These are phyloP conservation scores for Coelastrella sp. DNA, from an alignment of 139 green algal species.

Conservation along the genomic window DNA sequence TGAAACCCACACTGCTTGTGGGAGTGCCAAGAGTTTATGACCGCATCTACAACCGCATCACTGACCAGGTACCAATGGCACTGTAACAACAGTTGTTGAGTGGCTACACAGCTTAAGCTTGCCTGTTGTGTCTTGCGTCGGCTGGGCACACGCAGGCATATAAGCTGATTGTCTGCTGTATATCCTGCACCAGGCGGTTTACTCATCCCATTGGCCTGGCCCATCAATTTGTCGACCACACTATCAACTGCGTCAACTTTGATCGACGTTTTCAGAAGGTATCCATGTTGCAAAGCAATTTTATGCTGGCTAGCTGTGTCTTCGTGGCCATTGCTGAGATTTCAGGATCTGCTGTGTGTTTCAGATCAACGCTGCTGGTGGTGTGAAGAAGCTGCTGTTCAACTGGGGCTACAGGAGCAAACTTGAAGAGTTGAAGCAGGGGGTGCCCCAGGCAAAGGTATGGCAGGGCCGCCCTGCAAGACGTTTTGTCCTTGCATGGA, in stretches of 20 bases:
- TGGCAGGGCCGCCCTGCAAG: neutral
- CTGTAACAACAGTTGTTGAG: neutral
- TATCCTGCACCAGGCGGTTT: too few relatives aligned
- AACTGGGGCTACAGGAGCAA: slow-evolving; percentile 83
- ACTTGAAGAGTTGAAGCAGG: slow-evolving; percentile 76
- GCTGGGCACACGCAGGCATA: too few relatives aligned
- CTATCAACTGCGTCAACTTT: too few relatives aligned
- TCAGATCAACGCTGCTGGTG: slow-evolving; percentile 58
- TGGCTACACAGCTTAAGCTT: neutral
- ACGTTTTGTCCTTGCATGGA: too few relatives aligned
- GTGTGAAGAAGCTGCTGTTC: slow-evolving; percentile 75
- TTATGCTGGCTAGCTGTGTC: too few relatives aligned
- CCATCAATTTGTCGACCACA: too few relatives aligned
- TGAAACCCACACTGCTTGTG: slow-evolving; percentile 92
- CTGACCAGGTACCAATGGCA: slow-evolving; percentile 42
- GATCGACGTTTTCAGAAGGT: neutral
- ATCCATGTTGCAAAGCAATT: neutral
- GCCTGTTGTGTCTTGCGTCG: too few relatives aligned
- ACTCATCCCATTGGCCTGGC: too few relatives aligned
- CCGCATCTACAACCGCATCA: slow-evolving; percentile 88
- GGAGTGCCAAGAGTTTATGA: slow-evolving; percentile 98
- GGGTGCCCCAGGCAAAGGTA: slow-evolving; percentile 58
- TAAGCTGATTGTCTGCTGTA: too few relatives aligned
- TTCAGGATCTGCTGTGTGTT: neutral
- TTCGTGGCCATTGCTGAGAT: too few relatives aligned